Evolutionary conservation across 352 stramenopile species (phyloP), one percentile per base, ranked within the genome.

Genomic region (Pythium brassicae): DNA sequence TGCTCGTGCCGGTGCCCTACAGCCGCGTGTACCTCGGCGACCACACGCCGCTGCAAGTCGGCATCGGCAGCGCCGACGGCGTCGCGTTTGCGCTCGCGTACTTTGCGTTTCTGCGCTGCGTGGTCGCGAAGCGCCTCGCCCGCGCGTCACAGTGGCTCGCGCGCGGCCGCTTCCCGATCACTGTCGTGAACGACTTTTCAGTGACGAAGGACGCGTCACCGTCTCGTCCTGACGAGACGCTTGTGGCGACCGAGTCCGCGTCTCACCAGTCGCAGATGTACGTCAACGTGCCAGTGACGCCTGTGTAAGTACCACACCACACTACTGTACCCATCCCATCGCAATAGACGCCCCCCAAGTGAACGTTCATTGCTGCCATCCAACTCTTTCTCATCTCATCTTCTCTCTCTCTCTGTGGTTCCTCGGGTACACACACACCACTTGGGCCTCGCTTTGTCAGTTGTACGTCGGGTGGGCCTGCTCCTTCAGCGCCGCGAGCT

Each of bases 1-100:
- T 86, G 23, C 76, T 86, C 34, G 61, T 70, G 14, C 71, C 73
- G 0, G 73, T 86, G 2, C 73, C 76, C 0, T 86, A 82, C 66
- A 80, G 71, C 47, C 76, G 76, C 56, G 43, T 83, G 50, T 82
- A 86, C 56, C 35, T 86, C 29, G 76, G 76, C 22, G 76, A 86
- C 61, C 76, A 86, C 66, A 80, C 71, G 29, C 34, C 47, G 20
- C 57, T 83, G 37, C 76, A 86, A 55, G 69, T 82, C 44, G 57
- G 19, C 15, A 66, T 86, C 23, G 76, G 76, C 49, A 66, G 57
- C 34, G 58, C 47, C 3, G n/a, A 78, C 47, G 76, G 76, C 4
- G 51, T 75, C 29, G 60, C 76, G 14, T 59, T 83, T 8, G 69
- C 55, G 10, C 42, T 76, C 22, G 1, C 74, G 34, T 86, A 80